These are phyloP conservation scores for Cladosporium halotolerans DNA, from an alignment of 2,329 filamentous ascomycete genomes.

Conservation along the genomic window DNA sequence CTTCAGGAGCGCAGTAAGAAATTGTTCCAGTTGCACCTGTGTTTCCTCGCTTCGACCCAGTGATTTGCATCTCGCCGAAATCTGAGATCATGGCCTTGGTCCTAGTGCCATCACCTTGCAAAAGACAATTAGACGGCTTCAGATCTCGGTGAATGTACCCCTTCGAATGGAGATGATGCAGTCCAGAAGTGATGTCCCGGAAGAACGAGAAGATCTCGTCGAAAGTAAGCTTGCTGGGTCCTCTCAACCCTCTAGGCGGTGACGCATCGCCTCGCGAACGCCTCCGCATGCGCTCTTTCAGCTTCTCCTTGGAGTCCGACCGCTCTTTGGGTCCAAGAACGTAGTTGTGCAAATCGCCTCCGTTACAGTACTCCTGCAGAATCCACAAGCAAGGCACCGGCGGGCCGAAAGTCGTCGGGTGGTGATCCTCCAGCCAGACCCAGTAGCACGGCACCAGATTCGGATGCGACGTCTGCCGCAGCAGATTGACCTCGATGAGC, in stretches of 20 bases:
- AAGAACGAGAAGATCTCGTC: constrained; percentile 97
- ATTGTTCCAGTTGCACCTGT: constrained; percentile 94
- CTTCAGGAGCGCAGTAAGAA: constrained; percentile 94
- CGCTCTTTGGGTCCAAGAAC: constrained; percentile 69
- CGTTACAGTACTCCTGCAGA: constrained; percentile 94
- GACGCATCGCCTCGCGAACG: constrained; percentile 73
- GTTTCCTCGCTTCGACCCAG: constrained; percentile 74
- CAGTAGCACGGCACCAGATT: constrained; percentile 96
- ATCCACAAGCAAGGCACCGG: constrained; percentile 94
- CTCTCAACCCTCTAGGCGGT: constrained; percentile 46
- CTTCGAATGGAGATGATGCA: constrained; percentile 81
- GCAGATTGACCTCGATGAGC: constrained; percentile 82
- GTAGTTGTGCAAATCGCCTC: constrained; percentile 82
- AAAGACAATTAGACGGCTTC: constrained; percentile 90
- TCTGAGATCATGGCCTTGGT: constrained; percentile 86
- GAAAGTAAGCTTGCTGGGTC: constrained; percentile 58
- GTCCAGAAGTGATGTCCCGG: constrained; percentile 84
- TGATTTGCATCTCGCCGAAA: constrained; percentile 91
- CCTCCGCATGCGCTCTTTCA: constrained; percentile 81
- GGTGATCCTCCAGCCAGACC: constrained; percentile 89
- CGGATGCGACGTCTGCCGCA: constrained; percentile 86
- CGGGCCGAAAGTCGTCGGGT: constrained; percentile 77
- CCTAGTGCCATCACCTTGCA: constrained; percentile 64
- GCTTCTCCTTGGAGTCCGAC: constrained; percentile 62
- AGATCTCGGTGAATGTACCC: constrained; percentile 95